Evolutionary conservation across 2,329 filamentous ascomycete genomes (phyloP), one percentile per base, ranked within the genome.

Genomic region (Fusarium sulawesiense): DNA sequence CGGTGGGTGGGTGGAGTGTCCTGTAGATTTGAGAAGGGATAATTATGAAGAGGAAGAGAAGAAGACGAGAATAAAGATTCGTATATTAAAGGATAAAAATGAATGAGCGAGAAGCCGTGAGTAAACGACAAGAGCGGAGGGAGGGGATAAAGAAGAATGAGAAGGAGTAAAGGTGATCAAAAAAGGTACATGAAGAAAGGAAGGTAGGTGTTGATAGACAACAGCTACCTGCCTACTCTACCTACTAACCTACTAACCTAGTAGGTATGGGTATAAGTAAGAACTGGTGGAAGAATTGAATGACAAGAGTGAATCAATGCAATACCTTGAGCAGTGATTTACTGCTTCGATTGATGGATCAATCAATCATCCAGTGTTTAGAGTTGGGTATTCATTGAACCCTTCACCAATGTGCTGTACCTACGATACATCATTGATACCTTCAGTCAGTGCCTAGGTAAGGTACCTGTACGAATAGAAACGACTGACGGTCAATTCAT

Each of bases 1-100:
- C 60, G 63, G 66, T 72, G 62, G 59, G 61, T 50, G 68, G 41
- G 60, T 68, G 68, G 65, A 64, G 70, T 72, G 40, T 55, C 10
- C 20, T 72, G 66, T 73, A 66, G 64, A 61, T 60, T 61, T 42
- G 56, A 64, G 64, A 70, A 69, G 71, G 71, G 63, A 74, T 70
- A 61, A 47, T 62, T 62, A 76, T 70, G 64, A 75, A 72, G 72
- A 64, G 51, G 70, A 54, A 62, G 25, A 56, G 30, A 58, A 61
- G 32, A 59, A 58, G 34, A 62, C 42, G n/a, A 57, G 40, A 21
- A 27, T 41, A 5, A 25, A 27, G 18, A 21, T 46, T 42, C 61
- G 29, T 41, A 42, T 27, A 29, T 37, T 37, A 11, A 29, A 29
- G 27, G 10, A 29, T 29, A 56, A 34, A 64, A 49, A 71, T 47